Percentiles rank a stretch among this genome's conserved stretches.
phyloP scores from a whole-genome alignment of 1,284 basidiomycete species.

The Caloboletus firmus region DNA sequence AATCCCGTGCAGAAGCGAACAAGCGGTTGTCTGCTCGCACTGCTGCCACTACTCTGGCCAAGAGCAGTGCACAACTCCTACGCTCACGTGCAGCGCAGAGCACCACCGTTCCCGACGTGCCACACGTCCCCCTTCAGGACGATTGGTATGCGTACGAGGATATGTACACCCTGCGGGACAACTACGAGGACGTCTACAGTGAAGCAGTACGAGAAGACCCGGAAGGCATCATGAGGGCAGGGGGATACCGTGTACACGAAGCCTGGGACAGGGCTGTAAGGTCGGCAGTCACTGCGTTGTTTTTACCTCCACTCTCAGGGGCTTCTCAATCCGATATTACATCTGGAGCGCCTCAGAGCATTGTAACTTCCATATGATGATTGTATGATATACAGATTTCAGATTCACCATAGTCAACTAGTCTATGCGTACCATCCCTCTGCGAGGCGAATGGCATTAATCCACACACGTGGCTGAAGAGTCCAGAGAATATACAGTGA shows the following conservation, averaged over 20 bases:
- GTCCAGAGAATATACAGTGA: not conserved
- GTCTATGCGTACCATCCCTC: not conserved
- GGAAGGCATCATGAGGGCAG: constrained; percentile 80
- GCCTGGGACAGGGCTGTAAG: constrained; percentile 87
- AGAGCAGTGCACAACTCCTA: constrained; percentile 52
- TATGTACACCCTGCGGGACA: constrained; percentile 50
- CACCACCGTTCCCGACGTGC: constrained; percentile 66
- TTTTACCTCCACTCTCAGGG: constrained; percentile 47
- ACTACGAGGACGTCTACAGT: constrained; percentile 72
- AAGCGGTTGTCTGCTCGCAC: constrained; percentile 58
- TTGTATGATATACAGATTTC: too few species aligned
- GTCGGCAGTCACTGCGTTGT: constrained; percentile 74
- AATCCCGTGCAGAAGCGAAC: constrained; percentile 62
- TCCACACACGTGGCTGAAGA: not conserved
- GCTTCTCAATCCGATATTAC: constrained; percentile 13
- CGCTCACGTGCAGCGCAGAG: constrained; percentile 58
- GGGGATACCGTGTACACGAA: constrained; percentile 79
- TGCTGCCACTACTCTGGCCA: constrained; percentile 44
- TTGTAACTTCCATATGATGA: constrained; percentile 3
- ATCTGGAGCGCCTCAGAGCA: constrained; percentile 2
- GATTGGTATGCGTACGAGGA: constrained; percentile 75
- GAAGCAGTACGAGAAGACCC: constrained; percentile 74
- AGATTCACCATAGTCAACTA: not conserved
- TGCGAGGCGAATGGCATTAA: not conserved
- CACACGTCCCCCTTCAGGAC: constrained; percentile 75